Percentiles rank a stretch among this genome's conserved stretches.
Evolutionary conservation across 208 protist species (phyloP).

Genomic region (Leishmania martiniquensis): DNA sequence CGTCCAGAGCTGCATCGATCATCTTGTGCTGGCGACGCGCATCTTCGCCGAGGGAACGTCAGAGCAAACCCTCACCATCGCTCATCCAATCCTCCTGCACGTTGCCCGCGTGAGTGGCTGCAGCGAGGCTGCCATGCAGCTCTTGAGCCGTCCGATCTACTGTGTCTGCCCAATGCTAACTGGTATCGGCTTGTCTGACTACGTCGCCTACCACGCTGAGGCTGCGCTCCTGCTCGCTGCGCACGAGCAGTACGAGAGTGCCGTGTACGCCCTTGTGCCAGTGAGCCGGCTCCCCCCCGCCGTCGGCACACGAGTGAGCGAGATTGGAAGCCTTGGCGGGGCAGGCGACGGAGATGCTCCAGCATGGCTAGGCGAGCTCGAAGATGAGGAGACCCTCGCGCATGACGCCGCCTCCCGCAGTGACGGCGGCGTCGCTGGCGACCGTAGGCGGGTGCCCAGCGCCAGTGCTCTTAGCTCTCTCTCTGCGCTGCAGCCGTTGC

Average conservation of each 20-base stretch:
- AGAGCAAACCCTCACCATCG: slow-evolving; percentile 14
- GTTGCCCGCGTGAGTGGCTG: slow-evolving; percentile 28
- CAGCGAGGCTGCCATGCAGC: slow-evolving; percentile 32
- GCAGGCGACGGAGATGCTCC: background rate
- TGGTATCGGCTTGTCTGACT: slow-evolving; percentile 44
- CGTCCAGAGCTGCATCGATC: slow-evolving; percentile 12
- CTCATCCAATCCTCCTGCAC: slow-evolving; percentile 31
- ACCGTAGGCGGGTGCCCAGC: background rate
- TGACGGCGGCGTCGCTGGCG: background rate
- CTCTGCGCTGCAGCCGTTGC: background rate
- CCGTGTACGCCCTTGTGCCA: slow-evolving; percentile 36
- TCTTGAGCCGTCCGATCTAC: slow-evolving; percentile 48
- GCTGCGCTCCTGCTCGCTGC: slow-evolving; percentile 44
- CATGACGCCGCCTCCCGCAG: background rate
- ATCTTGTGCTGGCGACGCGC: slow-evolving; percentile 11
- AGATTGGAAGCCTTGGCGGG: background rate
- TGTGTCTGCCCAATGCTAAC: slow-evolving; percentile 33
- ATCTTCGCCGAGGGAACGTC: background rate
- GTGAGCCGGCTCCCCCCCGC: slow-evolving; percentile 13
- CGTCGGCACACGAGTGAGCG: background rate
- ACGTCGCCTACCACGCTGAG: slow-evolving; percentile 51
- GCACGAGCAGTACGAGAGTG: slow-evolving; percentile 40
- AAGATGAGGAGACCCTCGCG: background rate
- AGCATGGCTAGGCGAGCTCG: background rate
- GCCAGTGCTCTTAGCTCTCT: background rate